Evolutionary conservation across 805 yeast species (phyloP), one percentile per base, ranked within the genome.

Genomic region (Priceomyces haplophilus): DNA sequence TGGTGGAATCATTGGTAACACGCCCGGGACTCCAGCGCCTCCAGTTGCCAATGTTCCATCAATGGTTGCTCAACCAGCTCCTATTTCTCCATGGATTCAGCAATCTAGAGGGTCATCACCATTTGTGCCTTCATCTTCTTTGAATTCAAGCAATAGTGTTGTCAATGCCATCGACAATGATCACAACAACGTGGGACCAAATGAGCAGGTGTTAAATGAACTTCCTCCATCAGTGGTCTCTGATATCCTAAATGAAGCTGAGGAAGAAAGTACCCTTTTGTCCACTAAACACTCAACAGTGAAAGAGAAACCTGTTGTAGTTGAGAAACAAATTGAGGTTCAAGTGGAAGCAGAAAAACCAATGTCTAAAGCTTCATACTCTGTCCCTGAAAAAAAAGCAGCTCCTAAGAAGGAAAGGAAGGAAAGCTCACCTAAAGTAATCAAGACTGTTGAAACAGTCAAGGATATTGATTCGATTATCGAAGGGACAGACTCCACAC

Each of bases 31-130:
- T 3, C 65, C 69, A 2, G 59, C 54, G 7, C 40, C 57, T 3
- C 55, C 48, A 3, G 54, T 54, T 19, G 58, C 58, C 4, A 54
- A 55, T 1, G 41, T 58, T 30, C 45, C 55, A 11, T 40, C 58
- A 7, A 55, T 54, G 31, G 44, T 64, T 37, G 47, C 51, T 31
- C 73, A 65, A 46, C 65, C 70, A 3, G 55, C 71, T 13, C 72
- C 73, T 3, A 52, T 67, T 38, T 69, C 75, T 4, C 75, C 75
- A 4, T 70, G 75, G 76, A 41, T 60, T 29, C 48, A 67, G 7
- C 59, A 47, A 44, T 66, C 73, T 3, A 54, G 75, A 18, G 71
- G 62, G 16, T 61, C 57, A 42, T 68, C 74, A 5, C 76, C 76
- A 3, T 70, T 69, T 48, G 62, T 63, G 24, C 62, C 69, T 7